Percentiles rank a stretch among this genome's conserved stretches.
Evolutionary conservation across 345 rosid genomes (phyloP).

Genomic region (Anacardium occidentale): DNA sequence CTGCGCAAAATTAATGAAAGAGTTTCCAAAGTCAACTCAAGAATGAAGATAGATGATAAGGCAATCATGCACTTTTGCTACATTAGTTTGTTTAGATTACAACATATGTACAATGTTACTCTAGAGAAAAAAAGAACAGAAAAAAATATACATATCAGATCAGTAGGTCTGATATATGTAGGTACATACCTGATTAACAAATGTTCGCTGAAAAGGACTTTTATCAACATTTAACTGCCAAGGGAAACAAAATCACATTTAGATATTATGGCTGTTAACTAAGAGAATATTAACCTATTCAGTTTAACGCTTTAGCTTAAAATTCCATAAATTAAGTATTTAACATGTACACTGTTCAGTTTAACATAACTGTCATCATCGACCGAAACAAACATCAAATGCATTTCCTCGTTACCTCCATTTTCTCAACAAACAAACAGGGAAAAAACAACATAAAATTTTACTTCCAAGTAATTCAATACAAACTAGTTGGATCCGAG

Average conservation of each 20-base stretch:
- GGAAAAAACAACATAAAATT: not conserved
- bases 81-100: too few relatives aligned
- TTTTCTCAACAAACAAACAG: not conserved
- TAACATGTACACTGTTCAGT: too few relatives aligned
- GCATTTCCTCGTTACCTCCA: not conserved
- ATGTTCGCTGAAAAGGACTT: conserved; percentile 93
- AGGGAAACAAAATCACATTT: conserved; percentile 10
- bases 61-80: too few relatives aligned
- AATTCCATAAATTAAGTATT: not conserved
- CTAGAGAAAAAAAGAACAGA: not conserved
- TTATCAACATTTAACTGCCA: conserved; percentile 86
- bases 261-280: conserved; percentile 8
- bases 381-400: not conserved
- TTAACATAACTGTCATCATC: too few relatives aligned
- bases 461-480: not conserved
- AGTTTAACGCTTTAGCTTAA: not conserved
- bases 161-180: not conserved
- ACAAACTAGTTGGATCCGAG: conserved; percentile 7
- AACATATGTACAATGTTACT: too few relatives aligned
- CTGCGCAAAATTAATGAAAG: too few relatives aligned
- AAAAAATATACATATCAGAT: not conserved
- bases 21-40: too few relatives aligned
- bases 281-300: not conserved
- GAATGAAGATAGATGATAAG: too few relatives aligned
- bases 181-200: conserved; percentile 81